Evolutionary conservation across 2,329 filamentous ascomycete species (phyloP), one percentile per base, ranked within the genome.

Genomic region (Epichloe uncinata): DNA sequence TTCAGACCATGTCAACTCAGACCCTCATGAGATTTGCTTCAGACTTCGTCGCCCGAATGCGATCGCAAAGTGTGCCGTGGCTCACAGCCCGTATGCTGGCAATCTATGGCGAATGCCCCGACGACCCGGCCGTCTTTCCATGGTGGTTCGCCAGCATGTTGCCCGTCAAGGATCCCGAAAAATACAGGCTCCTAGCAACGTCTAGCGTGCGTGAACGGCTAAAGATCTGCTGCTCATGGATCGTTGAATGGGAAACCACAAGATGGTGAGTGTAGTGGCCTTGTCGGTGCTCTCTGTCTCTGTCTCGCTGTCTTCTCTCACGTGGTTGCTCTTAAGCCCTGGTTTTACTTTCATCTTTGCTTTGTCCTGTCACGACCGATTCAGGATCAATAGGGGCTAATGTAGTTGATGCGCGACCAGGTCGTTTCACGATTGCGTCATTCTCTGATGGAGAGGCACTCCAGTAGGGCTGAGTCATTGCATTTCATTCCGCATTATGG

Each of bases 71-170:
- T 51, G 84, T 82, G 0, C 76, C 78, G 0, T 95, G 87, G 88
- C 70, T 94, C 30, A 79, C 85, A 50, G 75, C 81, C 40, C 78
- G 83, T 8, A 82, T 90, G 35, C 69, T 90, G 33, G 69, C 79
- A 34, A 81, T 85, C 5, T 93, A 91, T 56, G 89, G 89, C 12
- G 79, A 85, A 51, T 84, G 83, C 18, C 89, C 88, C 0, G 72
- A 78, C 15, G 87, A 95, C 59, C 82, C 87, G 1, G 82, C 82
- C 3, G 64, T 79, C 1, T 93, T 95, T 56, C 86, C 89, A 0
- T 95, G 89, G 75, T 96, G 90, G 90, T 84, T 95, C 56, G 89
- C 85, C 9, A 87, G 81, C 60, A 81, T 93, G 18, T 66, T 95
- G 12, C 88, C 88, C 0, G 81, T 93, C 37, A 75, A 78, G 13